phyloP scores from a whole-genome alignment of 2,329 filamentous ascomycete genomes.

The Sporothrix sp. region DNA sequence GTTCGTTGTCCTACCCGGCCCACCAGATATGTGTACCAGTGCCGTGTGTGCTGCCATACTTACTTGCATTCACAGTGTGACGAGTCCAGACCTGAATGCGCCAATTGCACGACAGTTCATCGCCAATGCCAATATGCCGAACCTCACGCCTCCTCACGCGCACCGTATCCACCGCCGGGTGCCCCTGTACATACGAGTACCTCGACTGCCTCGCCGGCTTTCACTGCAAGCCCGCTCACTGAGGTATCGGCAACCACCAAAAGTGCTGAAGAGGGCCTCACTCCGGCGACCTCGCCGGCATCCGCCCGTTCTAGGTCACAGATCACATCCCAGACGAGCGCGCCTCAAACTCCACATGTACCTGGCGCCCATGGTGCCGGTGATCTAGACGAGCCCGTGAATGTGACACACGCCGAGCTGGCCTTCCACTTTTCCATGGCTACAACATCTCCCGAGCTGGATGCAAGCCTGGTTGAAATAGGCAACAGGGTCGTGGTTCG shows the following conservation, averaged over 20 bases:
- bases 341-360: constrained; percentile 5
- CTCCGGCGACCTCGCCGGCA: constrained; percentile 1
- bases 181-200: neutral
- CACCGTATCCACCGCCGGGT: neutral
- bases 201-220: constrained; percentile 10
- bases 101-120: constrained; percentile 24
- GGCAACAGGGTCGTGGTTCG: constrained; percentile 16
- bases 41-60: no score
- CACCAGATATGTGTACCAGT: no score
- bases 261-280: neutral
- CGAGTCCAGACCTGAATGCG: constrained; percentile 24
- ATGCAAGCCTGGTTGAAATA: constrained; percentile 11
- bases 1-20: constrained; percentile 6
- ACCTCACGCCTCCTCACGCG: neutral
- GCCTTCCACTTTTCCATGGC: constrained; percentile 20
- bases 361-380: neutral
- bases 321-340: constrained; percentile 5
- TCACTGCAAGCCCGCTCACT: neutral
- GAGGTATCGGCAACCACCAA: constrained; percentile 7
- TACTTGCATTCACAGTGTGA: constrained; percentile 21
- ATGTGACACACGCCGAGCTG: constrained; percentile 23
- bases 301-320: constrained; percentile 1
- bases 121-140: constrained; percentile 20
- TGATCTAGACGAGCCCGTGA: constrained; percentile 13
- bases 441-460: constrained; percentile 14